phyloP scores from a whole-genome alignment of 2,329 filamentous ascomycete genomes.

The Fusarium papillatum region DNA sequence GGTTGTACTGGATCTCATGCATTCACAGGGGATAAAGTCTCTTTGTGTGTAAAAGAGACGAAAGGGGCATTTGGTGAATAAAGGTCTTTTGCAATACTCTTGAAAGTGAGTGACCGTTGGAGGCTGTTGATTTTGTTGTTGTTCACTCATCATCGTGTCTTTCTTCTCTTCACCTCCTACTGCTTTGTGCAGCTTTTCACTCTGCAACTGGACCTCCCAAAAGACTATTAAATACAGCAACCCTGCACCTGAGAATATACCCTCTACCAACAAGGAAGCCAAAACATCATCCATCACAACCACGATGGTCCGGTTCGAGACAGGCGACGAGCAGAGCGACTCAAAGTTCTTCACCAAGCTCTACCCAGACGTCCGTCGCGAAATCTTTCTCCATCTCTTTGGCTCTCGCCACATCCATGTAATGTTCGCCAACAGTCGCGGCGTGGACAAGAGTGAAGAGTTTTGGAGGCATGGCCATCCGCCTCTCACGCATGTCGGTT shows the following conservation, averaged over 20 bases:
- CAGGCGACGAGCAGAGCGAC: neutral
- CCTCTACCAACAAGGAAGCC: neutral
- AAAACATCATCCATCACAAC: neutral
- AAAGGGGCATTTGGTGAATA: neutral
- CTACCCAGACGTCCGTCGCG: neutral
- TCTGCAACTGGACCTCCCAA: neutral
- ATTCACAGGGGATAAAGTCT: neutral
- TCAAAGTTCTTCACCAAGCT: constrained; percentile 11
- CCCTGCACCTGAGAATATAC: neutral
- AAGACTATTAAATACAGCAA: neutral
- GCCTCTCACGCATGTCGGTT: neutral
- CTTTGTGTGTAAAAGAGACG: neutral
- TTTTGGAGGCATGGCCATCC: neutral
- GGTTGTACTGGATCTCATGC: neutral
- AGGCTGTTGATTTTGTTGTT: neutral
- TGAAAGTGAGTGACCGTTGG: neutral
- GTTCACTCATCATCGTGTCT: neutral
- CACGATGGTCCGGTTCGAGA: neutral
- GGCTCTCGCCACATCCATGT: constrained; percentile 1
- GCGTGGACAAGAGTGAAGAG: fast-evolving
- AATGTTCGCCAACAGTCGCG: neutral
- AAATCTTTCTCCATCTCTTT: constrained; percentile 13
- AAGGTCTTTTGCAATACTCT: neutral
- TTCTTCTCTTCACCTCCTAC: neutral
- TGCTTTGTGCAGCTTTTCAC: neutral